Evolutionary conservation across 164 flowering plant species (phyloP), one percentile per base, ranked within the genome.

Genomic region (Magnolia officinalis): DNA sequence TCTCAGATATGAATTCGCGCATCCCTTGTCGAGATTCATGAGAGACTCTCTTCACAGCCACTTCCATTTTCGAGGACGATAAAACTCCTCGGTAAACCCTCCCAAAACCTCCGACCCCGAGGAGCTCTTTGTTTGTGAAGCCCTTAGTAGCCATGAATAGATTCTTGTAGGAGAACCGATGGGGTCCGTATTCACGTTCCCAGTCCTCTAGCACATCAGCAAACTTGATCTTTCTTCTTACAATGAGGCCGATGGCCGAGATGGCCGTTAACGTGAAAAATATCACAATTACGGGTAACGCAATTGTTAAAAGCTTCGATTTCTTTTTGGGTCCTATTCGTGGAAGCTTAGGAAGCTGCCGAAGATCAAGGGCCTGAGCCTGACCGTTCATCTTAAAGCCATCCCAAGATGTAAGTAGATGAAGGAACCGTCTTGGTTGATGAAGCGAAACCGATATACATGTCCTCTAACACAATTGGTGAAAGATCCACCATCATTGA

Each of bases 41-140:
- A 9, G 87, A 77, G 14, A 87, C 76, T 79, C 68, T 79, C 85
- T 88, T 88, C 14, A 85, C 85, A 2, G 91, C 87, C 52, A 88
- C 78, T 71, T 81, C 72, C 5, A 20, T 9, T 2, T 80, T 74
- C 0, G 84, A 79, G 6, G 80, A 21, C 19, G 72, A 76, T 13
- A 85, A 37, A 20, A 75, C 50, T 6, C 86, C 88, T 78, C 67
- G 82, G 18, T 86, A 86, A 8, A 88, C 87, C 49, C 71, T 83
- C 11, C 82, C 82, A 19, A 80, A 74, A 4, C 72, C 80, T 8
- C 82, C 80, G 6, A n/a, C 21, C 37, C 82, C 82, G 1, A 80
- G 59, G 19, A 66, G 70, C 31, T 67, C 76, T 31, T 55, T 69
- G 7, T 80, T 73, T 19, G 63, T 50, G 58, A 78, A 78, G 13